These are phyloP conservation scores for Fusarium sp. DNA, from an alignment of 2,329 filamentous ascomycete genomes.

Conservation along the genomic window DNA sequence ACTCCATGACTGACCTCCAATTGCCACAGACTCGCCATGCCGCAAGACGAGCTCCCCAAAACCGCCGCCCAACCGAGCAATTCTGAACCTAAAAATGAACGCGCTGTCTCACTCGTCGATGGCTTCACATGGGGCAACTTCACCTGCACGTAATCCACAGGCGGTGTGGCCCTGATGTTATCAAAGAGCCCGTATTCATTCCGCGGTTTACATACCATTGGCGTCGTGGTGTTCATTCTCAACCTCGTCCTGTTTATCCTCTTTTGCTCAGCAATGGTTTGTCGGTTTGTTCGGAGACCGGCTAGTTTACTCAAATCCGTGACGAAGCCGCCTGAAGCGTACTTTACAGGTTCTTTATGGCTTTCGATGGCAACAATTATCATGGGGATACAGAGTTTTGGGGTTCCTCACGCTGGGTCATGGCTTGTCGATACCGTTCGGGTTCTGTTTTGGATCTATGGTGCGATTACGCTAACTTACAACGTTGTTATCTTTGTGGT, in stretches of 20 bases:
- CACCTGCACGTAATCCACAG: not conserved
- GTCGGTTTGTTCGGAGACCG: not conserved
- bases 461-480: not conserved
- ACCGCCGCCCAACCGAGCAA: accelerated
- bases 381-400: conserved; percentile 9
- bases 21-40: not conserved
- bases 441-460: not conserved
- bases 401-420: not conserved
- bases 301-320: not conserved
- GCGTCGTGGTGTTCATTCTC: not conserved
- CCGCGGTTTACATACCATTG: not conserved
- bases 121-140: conserved; percentile 7
- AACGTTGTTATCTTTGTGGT: not conserved
- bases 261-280: not conserved
- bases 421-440: not conserved
- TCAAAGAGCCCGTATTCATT: not conserved
- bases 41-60: not conserved
- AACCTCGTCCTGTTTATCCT: not conserved
- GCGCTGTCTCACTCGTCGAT: not conserved
- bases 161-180: conserved; percentile 3
- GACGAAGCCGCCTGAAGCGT: not conserved
- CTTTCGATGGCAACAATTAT: conserved; percentile 1
- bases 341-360: not conserved
- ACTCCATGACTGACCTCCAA: accelerated
- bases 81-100: not conserved